phyloP scores from a whole-genome alignment of 148 eudicot genomes.

The Agrostemma githago region DNA sequence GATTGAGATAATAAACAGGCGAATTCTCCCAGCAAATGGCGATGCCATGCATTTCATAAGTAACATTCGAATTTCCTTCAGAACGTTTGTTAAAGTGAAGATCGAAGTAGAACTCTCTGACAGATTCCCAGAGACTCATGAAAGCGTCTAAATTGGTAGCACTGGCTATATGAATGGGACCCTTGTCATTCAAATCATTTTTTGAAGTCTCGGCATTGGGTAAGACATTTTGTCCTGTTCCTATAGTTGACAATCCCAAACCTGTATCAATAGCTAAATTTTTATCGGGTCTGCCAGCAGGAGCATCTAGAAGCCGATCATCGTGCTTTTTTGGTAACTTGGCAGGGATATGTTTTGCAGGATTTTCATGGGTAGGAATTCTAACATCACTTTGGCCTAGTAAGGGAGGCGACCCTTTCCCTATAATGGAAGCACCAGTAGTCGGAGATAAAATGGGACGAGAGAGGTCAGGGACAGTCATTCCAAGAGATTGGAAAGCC shows the following conservation, averaged over 20 bases:
- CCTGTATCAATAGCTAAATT: constrained; percentile 25
- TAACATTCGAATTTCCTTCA: constrained; percentile 41
- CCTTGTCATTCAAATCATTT: constrained; percentile 39
- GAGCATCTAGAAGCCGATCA: constrained; percentile 26
- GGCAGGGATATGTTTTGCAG: constrained; percentile 23
- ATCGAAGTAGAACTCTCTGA: constrained; percentile 67
- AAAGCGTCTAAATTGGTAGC: constrained; percentile 63
- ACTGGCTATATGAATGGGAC: constrained; percentile 61
- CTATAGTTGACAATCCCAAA: constrained; percentile 27
- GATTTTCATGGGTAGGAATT: constrained; percentile 32
- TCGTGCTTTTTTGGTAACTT: constrained; percentile 19
- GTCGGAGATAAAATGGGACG: constrained; percentile 37
- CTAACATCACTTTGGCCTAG: constrained; percentile 45
- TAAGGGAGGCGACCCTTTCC: constrained; percentile 42
- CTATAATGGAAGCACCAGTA: constrained; percentile 22
- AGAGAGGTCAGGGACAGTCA: constrained; percentile 67
- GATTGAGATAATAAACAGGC: constrained; percentile 75
- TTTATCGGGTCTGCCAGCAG: constrained; percentile 33
- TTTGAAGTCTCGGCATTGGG: constrained; percentile 19
- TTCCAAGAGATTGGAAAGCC: constrained; percentile 93
- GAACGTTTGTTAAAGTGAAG: constrained; percentile 73
- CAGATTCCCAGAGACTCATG: constrained; percentile 76
- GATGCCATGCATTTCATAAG: constrained; percentile 79
- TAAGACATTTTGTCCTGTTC: constrained; percentile 25
- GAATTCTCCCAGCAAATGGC: constrained; percentile 91